A percentile compares a stretch with the other conserved stretches of the same genome.
Evolutionary conservation across 2,329 filamentous ascomycete genomes (phyloP).

Genomic region (Claviceps cyperi): DNA sequence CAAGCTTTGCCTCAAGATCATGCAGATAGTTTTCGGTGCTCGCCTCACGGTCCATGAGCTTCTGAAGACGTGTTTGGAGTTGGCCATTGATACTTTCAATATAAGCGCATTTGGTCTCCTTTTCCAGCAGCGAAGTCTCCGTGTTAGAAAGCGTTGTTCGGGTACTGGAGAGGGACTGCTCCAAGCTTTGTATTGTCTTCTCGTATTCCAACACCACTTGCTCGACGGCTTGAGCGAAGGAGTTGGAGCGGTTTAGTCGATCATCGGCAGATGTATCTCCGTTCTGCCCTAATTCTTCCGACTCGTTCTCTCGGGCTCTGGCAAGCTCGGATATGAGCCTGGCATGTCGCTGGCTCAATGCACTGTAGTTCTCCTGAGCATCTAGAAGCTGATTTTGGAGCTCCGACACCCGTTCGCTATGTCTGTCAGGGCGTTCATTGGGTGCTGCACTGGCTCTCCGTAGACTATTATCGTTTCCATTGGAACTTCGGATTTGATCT

Average conservation of each 20-base stretch:
- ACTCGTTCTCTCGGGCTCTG: constrained; percentile 60
- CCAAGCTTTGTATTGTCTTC: constrained; percentile 89
- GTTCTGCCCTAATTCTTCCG: constrained; percentile 39
- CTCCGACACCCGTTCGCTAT: constrained; percentile 73
- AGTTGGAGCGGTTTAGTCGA: constrained; percentile 83
- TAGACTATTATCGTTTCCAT: constrained; percentile 41
- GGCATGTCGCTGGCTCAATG: constrained; percentile 85
- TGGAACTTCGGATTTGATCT: constrained; percentile 81
- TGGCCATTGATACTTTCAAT: constrained; percentile 85
- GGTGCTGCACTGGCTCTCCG: constrained; percentile 36
- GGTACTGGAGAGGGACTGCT: constrained; percentile 81
- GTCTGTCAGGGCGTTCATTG: constrained; percentile 62
- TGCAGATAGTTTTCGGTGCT: constrained; percentile 89
- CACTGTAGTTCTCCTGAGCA: constrained; percentile 84
- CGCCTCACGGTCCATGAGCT: constrained; percentile 77
- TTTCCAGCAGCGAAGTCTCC: constrained; percentile 78
- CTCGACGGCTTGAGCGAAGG: constrained; percentile 89
- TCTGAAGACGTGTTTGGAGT: constrained; percentile 79
- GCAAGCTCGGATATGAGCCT: constrained; percentile 89
- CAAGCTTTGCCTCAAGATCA: constrained; percentile 78
- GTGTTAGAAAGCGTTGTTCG: constrained; percentile 68
- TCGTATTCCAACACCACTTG: constrained; percentile 96
- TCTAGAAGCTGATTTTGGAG: constrained; percentile 90
- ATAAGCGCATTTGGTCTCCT: constrained; percentile 86
- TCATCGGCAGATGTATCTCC: constrained; percentile 59